Conservation (phyloP, 1,139 yeast species). For the Spathaspora sp. region DNA sequence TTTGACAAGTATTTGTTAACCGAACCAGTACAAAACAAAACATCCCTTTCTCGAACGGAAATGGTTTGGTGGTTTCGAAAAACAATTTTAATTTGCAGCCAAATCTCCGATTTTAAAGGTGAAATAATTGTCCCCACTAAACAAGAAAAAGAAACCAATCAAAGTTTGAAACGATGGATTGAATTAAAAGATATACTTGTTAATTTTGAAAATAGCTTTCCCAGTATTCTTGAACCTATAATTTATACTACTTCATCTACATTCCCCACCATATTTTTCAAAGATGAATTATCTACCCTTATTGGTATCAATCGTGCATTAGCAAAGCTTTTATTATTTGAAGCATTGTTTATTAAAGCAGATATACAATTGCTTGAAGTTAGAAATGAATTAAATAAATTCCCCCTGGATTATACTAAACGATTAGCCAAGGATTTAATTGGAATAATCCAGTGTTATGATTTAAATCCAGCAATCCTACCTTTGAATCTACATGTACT, state of each 20-base stretch:
- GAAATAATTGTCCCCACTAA: slow-evolving; percentile 26
- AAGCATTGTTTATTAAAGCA: slow-evolving; percentile 24
- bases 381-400: slow-evolving; percentile 21
- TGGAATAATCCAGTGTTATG: slow-evolving; percentile 40
- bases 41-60: slow-evolving; percentile 17
- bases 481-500: slow-evolving; percentile 35
- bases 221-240: slow-evolving; percentile 30
- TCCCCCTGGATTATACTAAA: slow-evolving; percentile 25
- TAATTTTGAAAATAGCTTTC: slow-evolving; percentile 31
- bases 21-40: background rate
- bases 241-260: slow-evolving; percentile 22
- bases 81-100: slow-evolving; percentile 28
- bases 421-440: slow-evolving; percentile 36
- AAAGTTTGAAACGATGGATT: slow-evolving; percentile 28
- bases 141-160: slow-evolving; percentile 24
- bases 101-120: slow-evolving; percentile 30
- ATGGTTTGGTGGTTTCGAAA: slow-evolving; percentile 41
- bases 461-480: slow-evolving; percentile 34
- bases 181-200: slow-evolving; percentile 24
- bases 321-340: slow-evolving; percentile 32
- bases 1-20: slow-evolving; percentile 15
- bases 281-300: slow-evolving; percentile 37
- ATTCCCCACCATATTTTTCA: slow-evolving; percentile 33
- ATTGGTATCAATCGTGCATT: slow-evolving; percentile 32
- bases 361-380: slow-evolving; percentile 17